Evolutionary conservation across 768 basidiomycete genomes (phyloP).

Genomic region (Mycena rebaudengoi): DNA sequence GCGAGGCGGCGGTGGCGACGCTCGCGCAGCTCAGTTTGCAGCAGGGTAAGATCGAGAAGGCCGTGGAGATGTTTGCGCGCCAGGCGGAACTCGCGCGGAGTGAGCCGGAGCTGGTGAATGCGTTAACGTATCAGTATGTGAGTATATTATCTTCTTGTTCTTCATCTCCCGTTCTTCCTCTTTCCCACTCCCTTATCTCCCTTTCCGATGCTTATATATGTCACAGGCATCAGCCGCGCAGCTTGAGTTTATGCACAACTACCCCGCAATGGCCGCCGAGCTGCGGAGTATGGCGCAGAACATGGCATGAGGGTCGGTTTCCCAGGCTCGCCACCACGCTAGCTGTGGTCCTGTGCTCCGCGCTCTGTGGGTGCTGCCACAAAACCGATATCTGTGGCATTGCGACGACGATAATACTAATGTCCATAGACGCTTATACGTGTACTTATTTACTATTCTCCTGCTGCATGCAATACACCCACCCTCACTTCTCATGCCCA

Average conservation of each 20-base stretch:
- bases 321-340: background rate
- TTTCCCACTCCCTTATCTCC: background rate
- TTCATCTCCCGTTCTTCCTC: background rate
- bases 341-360: background rate
- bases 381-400: too few relatives aligned
- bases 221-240: conserved; percentile 82
- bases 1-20: conserved; percentile 96
- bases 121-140: conserved; percentile 82
- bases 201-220: conserved; percentile 3
- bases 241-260: conserved; percentile 82
- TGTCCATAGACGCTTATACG: background rate
- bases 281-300: conserved; percentile 55
- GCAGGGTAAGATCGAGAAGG: conserved; percentile 87
- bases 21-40: conserved; percentile 93
- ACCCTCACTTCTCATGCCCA: too few relatives aligned
- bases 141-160: too few relatives aligned
- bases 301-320: conserved; percentile 1
- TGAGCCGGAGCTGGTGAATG: conserved; percentile 85
- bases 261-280: conserved; percentile 85
- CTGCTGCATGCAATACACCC: conserved; percentile 16
- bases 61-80: conserved; percentile 85
- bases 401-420: conserved; percentile 9
- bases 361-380: background rate
- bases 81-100: conserved; percentile 89
- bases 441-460: conserved; percentile 14